These are phyloP conservation scores for Solanum aculeatissimum DNA, from an alignment of 305 asterid genomes.

Conservation along the genomic window DNA sequence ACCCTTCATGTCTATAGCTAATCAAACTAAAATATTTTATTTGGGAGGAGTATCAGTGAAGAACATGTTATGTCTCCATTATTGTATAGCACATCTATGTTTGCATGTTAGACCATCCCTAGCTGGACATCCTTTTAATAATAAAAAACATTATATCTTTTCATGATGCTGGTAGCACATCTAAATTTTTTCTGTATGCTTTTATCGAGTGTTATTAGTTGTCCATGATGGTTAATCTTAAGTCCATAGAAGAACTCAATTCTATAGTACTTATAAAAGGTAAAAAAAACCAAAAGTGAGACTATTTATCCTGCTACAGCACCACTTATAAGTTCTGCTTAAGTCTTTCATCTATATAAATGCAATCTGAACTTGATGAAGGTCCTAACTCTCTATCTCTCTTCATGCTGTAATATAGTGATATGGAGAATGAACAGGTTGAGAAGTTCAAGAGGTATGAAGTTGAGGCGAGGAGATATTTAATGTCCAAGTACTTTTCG, in stretches of 20 bases:
- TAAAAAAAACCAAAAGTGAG: not conserved
- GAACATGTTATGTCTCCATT: not conserved
- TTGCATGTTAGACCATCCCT: not conserved
- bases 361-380: not conserved
- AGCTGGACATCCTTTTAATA: not conserved
- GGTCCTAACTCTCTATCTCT: not conserved
- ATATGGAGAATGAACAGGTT: conserved; percentile 29
- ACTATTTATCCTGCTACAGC: not conserved
- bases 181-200: not conserved
- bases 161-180: not conserved
- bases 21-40: not conserved
- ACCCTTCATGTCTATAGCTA: not conserved
- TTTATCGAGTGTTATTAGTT: not conserved
- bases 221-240: not conserved
- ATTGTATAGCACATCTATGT: not conserved
- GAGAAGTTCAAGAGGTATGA: conserved; percentile 56
- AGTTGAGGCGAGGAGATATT: conserved; percentile 45
- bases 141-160: not conserved
- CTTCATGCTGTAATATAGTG: conserved; percentile 20
- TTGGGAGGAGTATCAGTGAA: not conserved
- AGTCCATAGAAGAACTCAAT: not conserved
- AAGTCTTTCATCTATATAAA: not conserved
- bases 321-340: not conserved
- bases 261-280: not conserved
- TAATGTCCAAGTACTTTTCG: conserved; percentile 74